Percentiles rank a stretch among this genome's conserved stretches.
phyloP scores from a whole-genome alignment of 1,284 basidiomycete species.

The Volvariella volvacea region DNA sequence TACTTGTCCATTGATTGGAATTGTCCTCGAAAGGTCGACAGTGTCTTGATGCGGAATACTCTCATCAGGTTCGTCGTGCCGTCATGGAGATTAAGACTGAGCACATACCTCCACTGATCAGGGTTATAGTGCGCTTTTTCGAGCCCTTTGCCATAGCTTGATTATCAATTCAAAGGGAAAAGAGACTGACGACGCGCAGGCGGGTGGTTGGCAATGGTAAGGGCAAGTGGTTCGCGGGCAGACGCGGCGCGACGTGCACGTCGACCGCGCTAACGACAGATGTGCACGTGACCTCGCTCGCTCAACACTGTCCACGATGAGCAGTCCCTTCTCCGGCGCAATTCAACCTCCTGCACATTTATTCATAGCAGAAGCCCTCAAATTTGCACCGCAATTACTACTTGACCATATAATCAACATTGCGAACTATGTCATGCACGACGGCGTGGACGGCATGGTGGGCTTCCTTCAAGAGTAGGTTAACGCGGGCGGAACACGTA shows the following conservation, averaged over 20 bases:
- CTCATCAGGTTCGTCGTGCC: neutral
- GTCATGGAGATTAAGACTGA: neutral
- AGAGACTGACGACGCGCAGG: no score
- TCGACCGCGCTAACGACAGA: no score
- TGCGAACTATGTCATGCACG: conserved; percentile 53
- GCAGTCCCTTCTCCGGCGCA: neutral
- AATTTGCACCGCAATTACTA: conserved; percentile 27
- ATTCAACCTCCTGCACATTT: conserved; percentile 12
- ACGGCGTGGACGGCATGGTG: conserved; percentile 69
- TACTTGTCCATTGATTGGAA: conserved; percentile 16
- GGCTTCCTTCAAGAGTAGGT: conserved; percentile 67
- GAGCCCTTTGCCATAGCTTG: no score
- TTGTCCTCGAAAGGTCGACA: conserved; percentile 15
- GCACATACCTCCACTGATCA: conserved; percentile 14
- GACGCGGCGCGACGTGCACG: no score
- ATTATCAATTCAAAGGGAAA: no score
- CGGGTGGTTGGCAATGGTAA: no score
- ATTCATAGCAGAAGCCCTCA: conserved; percentile 24
- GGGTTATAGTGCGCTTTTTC: conserved; percentile 14
- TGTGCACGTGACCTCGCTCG: no score
- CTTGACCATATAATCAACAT: conserved; percentile 30
- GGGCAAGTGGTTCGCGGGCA: no score
- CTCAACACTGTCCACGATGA: no score
- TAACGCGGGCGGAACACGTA: conserved; percentile 37
- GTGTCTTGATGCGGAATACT: no score